Evolutionary conservation across 108 stramenopile genomes (phyloP).

Genomic region (Cyclotella cryptica): DNA sequence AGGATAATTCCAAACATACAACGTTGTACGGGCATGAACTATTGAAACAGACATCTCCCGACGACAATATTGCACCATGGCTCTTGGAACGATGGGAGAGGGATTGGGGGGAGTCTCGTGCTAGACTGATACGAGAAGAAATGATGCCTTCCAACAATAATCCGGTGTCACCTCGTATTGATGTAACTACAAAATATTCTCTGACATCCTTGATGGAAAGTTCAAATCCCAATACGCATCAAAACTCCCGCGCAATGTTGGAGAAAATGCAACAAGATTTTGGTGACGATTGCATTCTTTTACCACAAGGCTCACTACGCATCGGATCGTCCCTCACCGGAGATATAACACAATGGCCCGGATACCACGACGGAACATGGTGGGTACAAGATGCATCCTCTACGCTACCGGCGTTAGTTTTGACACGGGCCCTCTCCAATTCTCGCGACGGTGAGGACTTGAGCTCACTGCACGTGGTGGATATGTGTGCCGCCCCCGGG

Average conservation of each 20-base stretch:
- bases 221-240: conserved; percentile 1
- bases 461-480: conserved; percentile 78
- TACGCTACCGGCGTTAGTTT: conserved; percentile 74
- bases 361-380: conserved; percentile 77
- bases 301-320: conserved; percentile 78
- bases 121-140: conserved; percentile 59
- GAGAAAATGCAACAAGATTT: conserved; percentile 34
- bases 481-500: conserved; percentile 97
- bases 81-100: conserved; percentile 58
- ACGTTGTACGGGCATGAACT: conserved; percentile 15
- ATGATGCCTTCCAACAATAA: conserved; percentile 55
- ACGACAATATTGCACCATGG: conserved; percentile 74
- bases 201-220: conserved; percentile 17
- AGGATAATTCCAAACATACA: conserved; percentile 2
- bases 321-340: conserved; percentile 46
- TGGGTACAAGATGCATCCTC: conserved; percentile 88
- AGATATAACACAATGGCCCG: conserved; percentile 68
- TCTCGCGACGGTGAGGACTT: conserved; percentile 27
- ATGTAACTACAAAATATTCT: conserved; percentile 63
- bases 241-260: conserved; percentile 20
- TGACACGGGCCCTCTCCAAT: conserved; percentile 51
- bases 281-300: conserved; percentile 49
- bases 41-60: conserved; percentile 52
- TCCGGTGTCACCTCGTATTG: conserved; percentile 55
- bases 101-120: conserved; percentile 64